phyloP scores from a whole-genome alignment of 805 yeast species.

The Pichia heedii region DNA sequence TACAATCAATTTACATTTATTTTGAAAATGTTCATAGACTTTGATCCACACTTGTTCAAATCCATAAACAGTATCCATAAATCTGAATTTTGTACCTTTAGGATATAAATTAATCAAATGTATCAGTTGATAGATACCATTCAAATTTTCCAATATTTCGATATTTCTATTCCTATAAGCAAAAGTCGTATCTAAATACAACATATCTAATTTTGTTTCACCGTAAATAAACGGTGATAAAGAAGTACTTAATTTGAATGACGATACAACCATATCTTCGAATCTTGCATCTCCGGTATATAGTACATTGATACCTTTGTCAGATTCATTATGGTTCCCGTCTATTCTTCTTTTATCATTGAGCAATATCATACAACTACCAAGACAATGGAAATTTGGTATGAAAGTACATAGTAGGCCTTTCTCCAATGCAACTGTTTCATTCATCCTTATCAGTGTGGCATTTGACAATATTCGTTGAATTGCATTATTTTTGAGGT shows the following conservation, averaged over 20 bases:
- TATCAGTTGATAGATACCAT: conserved; percentile 9
- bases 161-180: conserved; percentile 10
- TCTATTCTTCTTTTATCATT: too few species aligned
- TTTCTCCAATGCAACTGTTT: conserved; percentile 1
- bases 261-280: conserved; percentile 3
- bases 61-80: conserved; percentile 10
- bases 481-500: background rate
- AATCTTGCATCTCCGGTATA: conserved; percentile 18
- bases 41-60: conserved; percentile 18
- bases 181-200: conserved; percentile 18
- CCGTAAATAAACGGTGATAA: conserved; percentile 7
- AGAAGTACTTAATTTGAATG: conserved; percentile 2
- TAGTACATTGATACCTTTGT: background rate
- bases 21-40: conserved; percentile 3
- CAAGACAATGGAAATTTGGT: conserved; percentile 16
- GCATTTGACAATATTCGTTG: background rate
- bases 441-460: background rate
- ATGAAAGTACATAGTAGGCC: conserved; percentile 9
- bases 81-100: conserved; percentile 10
- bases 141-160: conserved; percentile 10
- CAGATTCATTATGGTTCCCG: conserved; percentile 13
- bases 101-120: conserved; percentile 11
- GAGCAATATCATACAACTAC: conserved; percentile 7
- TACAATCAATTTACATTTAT: background rate
- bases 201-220: conserved; percentile 1